phyloP scores from a whole-genome alignment of 2,329 filamentous ascomycete genomes.

The Hypoxylon sp. region DNA sequence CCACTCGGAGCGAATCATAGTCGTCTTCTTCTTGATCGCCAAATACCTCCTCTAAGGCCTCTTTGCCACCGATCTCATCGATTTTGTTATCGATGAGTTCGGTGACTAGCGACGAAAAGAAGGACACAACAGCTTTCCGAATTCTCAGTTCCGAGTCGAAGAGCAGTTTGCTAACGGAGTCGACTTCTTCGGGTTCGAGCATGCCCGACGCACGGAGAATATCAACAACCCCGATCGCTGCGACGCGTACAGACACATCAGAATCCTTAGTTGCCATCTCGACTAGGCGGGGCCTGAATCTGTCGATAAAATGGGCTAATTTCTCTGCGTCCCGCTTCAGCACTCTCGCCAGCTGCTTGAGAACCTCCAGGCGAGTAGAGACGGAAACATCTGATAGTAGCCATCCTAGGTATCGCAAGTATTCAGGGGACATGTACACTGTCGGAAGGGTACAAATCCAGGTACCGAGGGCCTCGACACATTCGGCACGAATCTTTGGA shows the following conservation, averaged over 20 bases:
- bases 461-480: slow-evolving; percentile 84
- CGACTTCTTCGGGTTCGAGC: slow-evolving; percentile 91
- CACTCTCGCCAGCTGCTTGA: slow-evolving; percentile 83
- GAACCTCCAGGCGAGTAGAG: slow-evolving; percentile 82
- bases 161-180: slow-evolving; percentile 85
- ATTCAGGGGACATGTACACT: slow-evolving; percentile 89
- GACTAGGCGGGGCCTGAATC: slow-evolving; percentile 86
- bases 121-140: slow-evolving; percentile 87
- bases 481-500: slow-evolving; percentile 87
- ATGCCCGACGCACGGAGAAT: slow-evolving; percentile 85
- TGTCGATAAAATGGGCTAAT: slow-evolving; percentile 91
- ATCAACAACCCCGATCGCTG: slow-evolving; percentile 85
- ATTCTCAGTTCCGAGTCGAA: slow-evolving; percentile 89
- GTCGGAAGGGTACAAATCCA: slow-evolving; percentile 91
- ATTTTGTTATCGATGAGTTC: slow-evolving; percentile 83
- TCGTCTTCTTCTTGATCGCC: slow-evolving; percentile 79
- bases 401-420: slow-evolving; percentile 95
- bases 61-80: slow-evolving; percentile 86
- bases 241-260: slow-evolving; percentile 82
- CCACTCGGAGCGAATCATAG: slow-evolving; percentile 78
- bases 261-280: slow-evolving; percentile 92
- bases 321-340: slow-evolving; percentile 86
- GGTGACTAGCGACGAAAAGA: slow-evolving; percentile 89
- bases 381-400: slow-evolving; percentile 85
- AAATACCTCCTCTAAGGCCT: slow-evolving; percentile 80